Conservation (phyloP, 192 early-diverging fungal genomes). For the Diversispora eburnea region DNA sequence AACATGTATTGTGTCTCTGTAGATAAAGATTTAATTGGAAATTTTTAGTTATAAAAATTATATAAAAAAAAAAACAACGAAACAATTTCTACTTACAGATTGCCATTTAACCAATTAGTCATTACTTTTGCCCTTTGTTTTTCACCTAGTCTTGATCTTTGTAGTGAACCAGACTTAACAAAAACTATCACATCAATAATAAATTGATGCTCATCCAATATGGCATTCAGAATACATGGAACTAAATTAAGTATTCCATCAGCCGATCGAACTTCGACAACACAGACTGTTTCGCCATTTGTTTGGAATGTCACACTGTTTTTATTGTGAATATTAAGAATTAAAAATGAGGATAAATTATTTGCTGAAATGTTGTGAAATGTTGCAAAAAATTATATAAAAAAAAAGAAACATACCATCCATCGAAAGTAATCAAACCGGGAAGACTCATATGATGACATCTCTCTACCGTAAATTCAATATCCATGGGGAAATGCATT, state of each 20-base stretch:
- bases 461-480: constrained; percentile 72
- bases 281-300: constrained; percentile 39
- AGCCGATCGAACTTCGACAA: constrained; percentile 34
- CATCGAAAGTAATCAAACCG: not conserved
- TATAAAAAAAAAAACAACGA: not conserved
- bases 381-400: not conserved
- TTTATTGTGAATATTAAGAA: not conserved
- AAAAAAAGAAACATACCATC: constrained; percentile 5
- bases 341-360: not conserved
- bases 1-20: not conserved
- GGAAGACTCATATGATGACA: constrained; percentile 21
- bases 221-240: constrained; percentile 57
- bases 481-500: constrained; percentile 69
- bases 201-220: constrained; percentile 69
- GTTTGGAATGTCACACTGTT: constrained; percentile 43
- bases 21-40: not conserved
- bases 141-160: constrained; percentile 63
- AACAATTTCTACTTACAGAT: constrained; percentile 3
- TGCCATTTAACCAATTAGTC: not conserved
- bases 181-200: constrained; percentile 69
- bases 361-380: not conserved
- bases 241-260: constrained; percentile 51
- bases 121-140: constrained; percentile 53
- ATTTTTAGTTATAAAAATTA: not conserved
- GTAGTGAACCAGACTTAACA: constrained; percentile 51